These are phyloP conservation scores for Aspergillus thermomutatus DNA, from an alignment of 2,329 filamentous ascomycete species.

Conservation along the genomic window DNA sequence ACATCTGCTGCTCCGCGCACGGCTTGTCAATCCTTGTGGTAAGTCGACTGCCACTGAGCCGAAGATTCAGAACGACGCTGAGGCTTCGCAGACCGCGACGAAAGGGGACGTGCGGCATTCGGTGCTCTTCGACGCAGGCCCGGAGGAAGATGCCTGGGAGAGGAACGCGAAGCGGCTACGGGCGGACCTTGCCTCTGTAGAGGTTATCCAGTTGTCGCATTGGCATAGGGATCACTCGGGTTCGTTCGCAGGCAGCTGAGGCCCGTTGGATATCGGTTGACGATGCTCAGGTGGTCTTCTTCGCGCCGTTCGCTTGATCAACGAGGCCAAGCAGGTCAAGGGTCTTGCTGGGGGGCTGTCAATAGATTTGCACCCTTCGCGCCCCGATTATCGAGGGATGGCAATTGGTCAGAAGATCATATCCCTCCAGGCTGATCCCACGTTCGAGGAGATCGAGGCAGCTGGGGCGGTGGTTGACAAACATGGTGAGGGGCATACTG, in stretches of 20 bases:
- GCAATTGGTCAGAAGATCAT: conserved; percentile 40
- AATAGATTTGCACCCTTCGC: conserved; percentile 52
- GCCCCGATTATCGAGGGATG: conserved; percentile 52
- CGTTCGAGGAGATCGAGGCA: conserved; percentile 45
- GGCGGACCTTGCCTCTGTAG: conserved; percentile 43
- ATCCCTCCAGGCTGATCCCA: conserved; percentile 53
- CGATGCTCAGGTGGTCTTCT: conserved; percentile 45
- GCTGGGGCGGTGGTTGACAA: conserved; percentile 43
- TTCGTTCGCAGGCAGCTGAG: conserved; percentile 12
- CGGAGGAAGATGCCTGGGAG: conserved; percentile 51
- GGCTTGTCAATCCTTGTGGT: conserved; percentile 53
- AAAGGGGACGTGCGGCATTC: conserved; percentile 45
- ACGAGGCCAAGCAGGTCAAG: conserved; percentile 34
- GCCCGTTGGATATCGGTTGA: neutral
- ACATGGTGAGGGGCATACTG: conserved; percentile 40
- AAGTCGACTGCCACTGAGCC: conserved; percentile 12
- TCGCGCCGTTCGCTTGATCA: conserved; percentile 49
- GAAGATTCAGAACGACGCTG: neutral
- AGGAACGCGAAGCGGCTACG: conserved; percentile 47
- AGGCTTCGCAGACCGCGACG: conserved; percentile 42
- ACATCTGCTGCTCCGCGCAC: conserved; percentile 54
- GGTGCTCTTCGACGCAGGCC: conserved; percentile 54
- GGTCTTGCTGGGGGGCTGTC: conserved; percentile 27
- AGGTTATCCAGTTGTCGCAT: conserved; percentile 50
- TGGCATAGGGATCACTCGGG: conserved; percentile 58